A percentile compares a stretch with the other conserved stretches of the same genome.
These are phyloP conservation scores for Camelina hispida DNA, from an alignment of 345 rosid species.

Conservation along the genomic window DNA sequence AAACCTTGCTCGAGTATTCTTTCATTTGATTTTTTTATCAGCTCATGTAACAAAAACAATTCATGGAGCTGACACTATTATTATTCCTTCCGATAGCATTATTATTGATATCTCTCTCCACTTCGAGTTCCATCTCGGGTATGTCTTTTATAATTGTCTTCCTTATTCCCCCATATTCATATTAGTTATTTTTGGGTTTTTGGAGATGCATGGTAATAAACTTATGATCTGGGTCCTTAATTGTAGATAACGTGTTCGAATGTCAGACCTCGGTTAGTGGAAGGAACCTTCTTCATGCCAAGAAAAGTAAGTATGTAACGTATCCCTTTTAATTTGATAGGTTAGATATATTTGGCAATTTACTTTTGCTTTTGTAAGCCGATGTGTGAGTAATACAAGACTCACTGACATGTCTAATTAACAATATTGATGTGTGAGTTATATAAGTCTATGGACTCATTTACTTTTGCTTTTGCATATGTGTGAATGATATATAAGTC, in stretches of 20 bases:
- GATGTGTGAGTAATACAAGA: neutral
- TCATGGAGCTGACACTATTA: conserved; percentile 43
- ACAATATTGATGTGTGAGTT: neutral
- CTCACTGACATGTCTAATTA: neutral
- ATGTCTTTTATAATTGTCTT: conserved; percentile 1
- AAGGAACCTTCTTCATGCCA: conserved; percentile 69
- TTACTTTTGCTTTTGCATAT: no score
- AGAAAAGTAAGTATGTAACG: conserved; percentile 56
- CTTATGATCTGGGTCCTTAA: neutral
- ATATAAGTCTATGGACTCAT: neutral
- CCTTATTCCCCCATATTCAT: neutral
- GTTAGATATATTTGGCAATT: neutral
- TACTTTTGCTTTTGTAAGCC: neutral
- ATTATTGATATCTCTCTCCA: conserved; percentile 33
- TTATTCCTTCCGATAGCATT: conserved; percentile 43
- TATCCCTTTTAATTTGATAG: neutral
- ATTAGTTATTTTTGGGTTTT: no score
- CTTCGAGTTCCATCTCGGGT: conserved; percentile 55
- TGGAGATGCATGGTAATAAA: no score
- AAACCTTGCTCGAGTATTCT: no score
- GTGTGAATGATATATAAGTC: no score
- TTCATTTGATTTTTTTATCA: no score
- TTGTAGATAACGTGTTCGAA: conserved; percentile 54
- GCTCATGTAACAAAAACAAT: no score
- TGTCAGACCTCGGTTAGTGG: conserved; percentile 49